Evolutionary conservation across 106 monocot genomes (phyloP), one percentile per base, ranked within the genome.

Genomic region (Allium fistulosum): DNA sequence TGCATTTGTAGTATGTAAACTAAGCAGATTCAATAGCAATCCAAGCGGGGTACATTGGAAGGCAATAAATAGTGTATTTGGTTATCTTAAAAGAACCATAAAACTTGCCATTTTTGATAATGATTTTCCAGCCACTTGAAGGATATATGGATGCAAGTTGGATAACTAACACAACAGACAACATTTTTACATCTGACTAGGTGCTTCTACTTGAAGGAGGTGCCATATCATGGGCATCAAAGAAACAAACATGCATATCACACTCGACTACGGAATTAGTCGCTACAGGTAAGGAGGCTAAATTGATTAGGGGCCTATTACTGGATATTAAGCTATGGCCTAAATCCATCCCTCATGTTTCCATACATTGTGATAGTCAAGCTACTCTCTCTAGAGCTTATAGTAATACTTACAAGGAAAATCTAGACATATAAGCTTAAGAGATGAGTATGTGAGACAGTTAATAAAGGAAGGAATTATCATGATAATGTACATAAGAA

Each of bases 311-410:
- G 12, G 48, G 18, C 10, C 8, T 66, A 46, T 66, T 63, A 63
- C 28, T 63, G 4, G 62, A 72, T 27, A 72, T 62, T 14, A n/a
- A 51, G n/a, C 62, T 62, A 28, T 72, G 72, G 50, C 72, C 61
- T 22, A 48, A 61, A 22, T 10, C 45, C 9, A 57, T 63, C 55
- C 51, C 63, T 53, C 5, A 15, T 6, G 65, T 73, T 63, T 55
- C 27, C 13, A 17, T 73, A 2, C 10, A 64, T 56, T 73, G 56
- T 63, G 73, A 73, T 53, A 56, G 55, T 63, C 47, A 73, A 13
- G 63, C 28, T 4, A 64, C 64, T 53, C 48, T 71, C 49, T 61
- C 60, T 49, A 61, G 22, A 11, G 61, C 37, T 18, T 71, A 48
- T 48, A 71, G 17, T 51, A 71, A 71, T 22, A 26, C 61, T 53